phyloP scores from a whole-genome alignment of 2,329 filamentous ascomycete species.

The Paecilomyces niveus region DNA sequence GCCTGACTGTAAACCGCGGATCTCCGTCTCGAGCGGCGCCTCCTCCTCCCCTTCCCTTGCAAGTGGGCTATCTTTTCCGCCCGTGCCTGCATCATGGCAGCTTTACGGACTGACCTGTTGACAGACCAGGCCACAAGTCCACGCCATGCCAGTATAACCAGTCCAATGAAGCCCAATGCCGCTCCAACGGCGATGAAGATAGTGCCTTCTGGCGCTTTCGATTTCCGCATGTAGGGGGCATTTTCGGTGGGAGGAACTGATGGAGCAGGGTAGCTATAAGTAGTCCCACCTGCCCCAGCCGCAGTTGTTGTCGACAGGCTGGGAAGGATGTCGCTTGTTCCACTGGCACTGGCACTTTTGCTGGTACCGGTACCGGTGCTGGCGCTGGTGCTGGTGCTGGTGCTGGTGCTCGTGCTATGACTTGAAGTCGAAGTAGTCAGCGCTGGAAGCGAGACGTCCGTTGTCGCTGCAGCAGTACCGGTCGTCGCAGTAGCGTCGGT shows the following conservation, averaged over 20 bases:
- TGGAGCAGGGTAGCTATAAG: constrained; percentile 62
- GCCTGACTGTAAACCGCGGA: constrained; percentile 20
- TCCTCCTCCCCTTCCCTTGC: constrained; percentile 2
- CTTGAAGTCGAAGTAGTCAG: constrained; percentile 14
- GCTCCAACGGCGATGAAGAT: constrained; percentile 94
- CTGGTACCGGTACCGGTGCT: not conserved
- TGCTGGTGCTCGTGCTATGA: constrained; percentile 9
- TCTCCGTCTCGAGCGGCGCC: constrained; percentile 34
- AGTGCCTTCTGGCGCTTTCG: constrained; percentile 78
- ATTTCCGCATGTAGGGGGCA: constrained; percentile 89
- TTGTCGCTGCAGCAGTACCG: constrained; percentile 7
- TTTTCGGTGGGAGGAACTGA: constrained; percentile 73
- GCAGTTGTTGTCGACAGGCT: constrained; percentile 49
- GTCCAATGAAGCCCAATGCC: constrained; percentile 72
- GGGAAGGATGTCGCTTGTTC: constrained; percentile 18
- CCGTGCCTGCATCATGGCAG: constrained; percentile 66
- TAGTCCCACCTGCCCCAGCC: constrained; percentile 42
- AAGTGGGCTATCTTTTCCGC: constrained; percentile 64
- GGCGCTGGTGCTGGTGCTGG: constrained; percentile 11
- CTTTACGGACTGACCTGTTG: constrained; percentile 81
- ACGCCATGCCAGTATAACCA: constrained; percentile 82
- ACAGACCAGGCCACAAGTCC: constrained; percentile 81
- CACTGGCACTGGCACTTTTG: not conserved
- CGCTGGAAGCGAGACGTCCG: constrained; percentile 7
- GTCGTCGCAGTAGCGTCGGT: not conserved